Evolutionary conservation across 768 basidiomycete species (phyloP), one percentile per base, ranked within the genome.

Genomic region (Boletellus emodensis): DNA sequence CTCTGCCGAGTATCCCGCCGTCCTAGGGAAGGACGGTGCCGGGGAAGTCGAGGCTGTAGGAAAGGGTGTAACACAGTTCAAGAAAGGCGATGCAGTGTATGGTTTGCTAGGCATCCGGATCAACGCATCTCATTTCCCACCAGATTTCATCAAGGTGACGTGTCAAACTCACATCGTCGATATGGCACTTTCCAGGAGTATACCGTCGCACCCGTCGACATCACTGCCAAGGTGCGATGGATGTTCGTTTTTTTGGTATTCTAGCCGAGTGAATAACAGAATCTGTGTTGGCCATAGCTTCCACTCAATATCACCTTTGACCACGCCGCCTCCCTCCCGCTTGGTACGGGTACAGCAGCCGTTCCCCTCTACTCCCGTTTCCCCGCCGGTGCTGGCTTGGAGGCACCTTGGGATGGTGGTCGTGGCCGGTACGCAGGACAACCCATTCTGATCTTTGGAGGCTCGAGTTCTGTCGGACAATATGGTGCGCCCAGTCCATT

Each of bases 11-110:
- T 79, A 51, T 49, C 77, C 76, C 1, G 58, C 61, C 15, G 56
- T 74, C 41, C 42, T 72, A 26, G 76, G 73, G 6, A 50, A 42
- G 4, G 75, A 78, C 15, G 64, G 50, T 15, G 70, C 75, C 6
- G 75, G 77, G 14, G 62, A 61, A 18, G 67, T 75, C 32, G 67
- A 66, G 20, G 63, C 64, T 30, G 64, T 75, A 15, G 76, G 72
- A 15, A 55, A 67, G 17, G 68, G 61, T 1, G 76, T 77, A 1
- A 63, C 65, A 4, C 48, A 58, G 22, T 65, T 75, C 46, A 65
- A 62, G 32, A 61, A 65, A 17, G 75, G 74, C 6, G 72, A 60
- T 12, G 57, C 8, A 39, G 59, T 60, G 59, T 60, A 51, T 3
- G 7, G 15, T 26, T 37, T 9, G 24, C 12, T 3, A 2, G 3